Evolutionary conservation across 2,329 filamentous ascomycete species (phyloP), one percentile per base, ranked within the genome.

Genomic region (Cercospora zeina): DNA sequence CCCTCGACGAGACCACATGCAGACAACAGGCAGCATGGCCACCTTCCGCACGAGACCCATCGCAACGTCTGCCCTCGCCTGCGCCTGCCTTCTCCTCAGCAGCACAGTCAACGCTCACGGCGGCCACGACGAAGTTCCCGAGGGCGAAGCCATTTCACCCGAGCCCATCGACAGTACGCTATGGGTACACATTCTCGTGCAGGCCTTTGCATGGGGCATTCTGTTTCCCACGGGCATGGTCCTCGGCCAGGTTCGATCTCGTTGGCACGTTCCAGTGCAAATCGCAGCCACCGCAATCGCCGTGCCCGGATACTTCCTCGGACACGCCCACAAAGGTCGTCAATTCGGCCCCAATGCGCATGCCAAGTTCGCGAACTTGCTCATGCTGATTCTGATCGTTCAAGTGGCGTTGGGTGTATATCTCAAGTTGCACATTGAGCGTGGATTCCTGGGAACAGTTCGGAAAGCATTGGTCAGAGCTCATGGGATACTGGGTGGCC

Each of bases 161-260:
- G 90, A 93, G 34, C 90, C 90, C 1, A 83, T 93, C 81, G 95
- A 97, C 76, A 83, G 87, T 45, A 91, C 87, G 71, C 78, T 99
- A 85, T 99, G 95, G 95, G 83, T 89, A 69, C 95, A 99, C 78
- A 97, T 99, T 72, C 83, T 96, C 63, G 77, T 96, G 50, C 93
- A 96, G 82, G 89, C 87, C 75, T 73, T 95, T 62, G 87, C 92
- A 62, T 97, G 96, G 81, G 95, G 95, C 65, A 82, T 99, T 69
- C 85, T 97, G 62, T 97, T 96, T 72, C 95, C 95, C 10, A 83
- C 91, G 14, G 95, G 95, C 70, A 97, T 99, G 93, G 92, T 97
- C 45, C 81, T 97, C 16, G 93, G 93, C 62, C 93, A 99, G 62
- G 86, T 89, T 67, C 91, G 91, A 65, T 96, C 89, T 64, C 87